These are phyloP conservation scores for Hanseniaspora uvarum DNA, from an alignment of 1,139 yeast species.

Conservation along the genomic window DNA sequence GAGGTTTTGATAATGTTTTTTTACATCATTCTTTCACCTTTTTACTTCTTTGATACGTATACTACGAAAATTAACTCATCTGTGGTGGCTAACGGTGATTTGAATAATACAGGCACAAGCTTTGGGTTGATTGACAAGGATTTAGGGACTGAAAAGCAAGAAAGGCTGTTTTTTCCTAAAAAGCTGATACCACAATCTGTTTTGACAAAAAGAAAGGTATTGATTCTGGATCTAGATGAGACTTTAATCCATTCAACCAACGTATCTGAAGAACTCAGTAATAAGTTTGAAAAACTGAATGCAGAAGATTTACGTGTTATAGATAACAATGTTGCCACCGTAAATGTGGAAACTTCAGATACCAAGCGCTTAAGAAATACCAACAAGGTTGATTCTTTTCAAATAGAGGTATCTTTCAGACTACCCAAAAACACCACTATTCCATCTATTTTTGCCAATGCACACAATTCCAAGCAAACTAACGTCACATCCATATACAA, in stretches of 20 bases:
- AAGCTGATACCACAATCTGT: slow-evolving; percentile 34
- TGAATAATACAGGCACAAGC: background rate
- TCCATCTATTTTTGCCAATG: slow-evolving; percentile 9
- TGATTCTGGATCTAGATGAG: slow-evolving; percentile 84
- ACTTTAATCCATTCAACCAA: slow-evolving; percentile 77
- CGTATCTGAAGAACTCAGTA: slow-evolving; percentile 41
- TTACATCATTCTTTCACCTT: slow-evolving; percentile 11
- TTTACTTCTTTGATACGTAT: slow-evolving; percentile 13
- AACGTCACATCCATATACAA: slow-evolving; percentile 63
- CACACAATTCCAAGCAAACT: slow-evolving; percentile 19
- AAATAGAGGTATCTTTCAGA: slow-evolving; percentile 13
- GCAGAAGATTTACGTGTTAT: slow-evolving; percentile 28
- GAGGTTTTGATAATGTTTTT: slow-evolving; percentile 9
- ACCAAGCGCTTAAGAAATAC: background rate
- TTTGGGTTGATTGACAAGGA: background rate
- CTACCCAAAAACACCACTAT: slow-evolving; percentile 9
- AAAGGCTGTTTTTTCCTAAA: slow-evolving; percentile 38
- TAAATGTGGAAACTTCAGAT: background rate
- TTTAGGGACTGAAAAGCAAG: slow-evolving; percentile 15
- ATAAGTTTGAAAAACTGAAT: background rate
- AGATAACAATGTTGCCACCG: slow-evolving; percentile 29
- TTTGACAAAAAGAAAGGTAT: slow-evolving; percentile 45
- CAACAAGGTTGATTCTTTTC: slow-evolving; percentile 11
- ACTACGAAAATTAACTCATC: slow-evolving; percentile 4
- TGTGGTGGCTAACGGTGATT: background rate